Conservation (phyloP, 495 filamentous ascomycete species). For the Penicillium salamii region DNA sequence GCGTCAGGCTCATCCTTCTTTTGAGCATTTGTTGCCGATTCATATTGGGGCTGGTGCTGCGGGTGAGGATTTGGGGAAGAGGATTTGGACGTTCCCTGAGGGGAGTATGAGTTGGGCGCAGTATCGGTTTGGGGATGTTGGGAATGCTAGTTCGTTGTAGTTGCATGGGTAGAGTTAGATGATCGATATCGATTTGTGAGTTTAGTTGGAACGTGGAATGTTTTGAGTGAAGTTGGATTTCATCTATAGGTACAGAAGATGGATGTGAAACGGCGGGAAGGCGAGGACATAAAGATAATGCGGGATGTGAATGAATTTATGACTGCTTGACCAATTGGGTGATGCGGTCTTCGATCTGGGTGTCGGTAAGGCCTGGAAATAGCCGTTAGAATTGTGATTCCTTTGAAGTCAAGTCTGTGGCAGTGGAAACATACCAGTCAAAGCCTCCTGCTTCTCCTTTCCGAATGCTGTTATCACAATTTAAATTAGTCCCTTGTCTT, state of each 20-base stretch:
- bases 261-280: constrained; percentile 26
- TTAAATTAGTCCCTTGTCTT: constrained; percentile 9
- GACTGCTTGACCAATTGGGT: constrained; percentile 71
- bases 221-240: constrained; percentile 28
- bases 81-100: constrained; percentile 65
- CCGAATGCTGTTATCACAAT: constrained; percentile 62
- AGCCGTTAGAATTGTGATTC: constrained; percentile 14
- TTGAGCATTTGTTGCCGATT: constrained; percentile 80
- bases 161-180: background rate
- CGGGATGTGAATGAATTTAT: constrained; percentile 21
- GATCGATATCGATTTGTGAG: background rate
- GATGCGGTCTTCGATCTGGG: constrained; percentile 88
- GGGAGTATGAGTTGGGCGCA: constrained; percentile 71
- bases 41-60: constrained; percentile 73
- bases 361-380: constrained; percentile 72
- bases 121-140: constrained; percentile 68
- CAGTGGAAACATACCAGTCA: constrained; percentile 59
- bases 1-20: constrained; percentile 70
- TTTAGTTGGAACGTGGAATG: background rate
- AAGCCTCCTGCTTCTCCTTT: constrained; percentile 78
- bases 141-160: constrained; percentile 18
- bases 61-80: constrained; percentile 57
- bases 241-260: constrained; percentile 45
- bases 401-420: background rate
- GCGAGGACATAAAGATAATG: constrained; percentile 29